Evolutionary conservation across 495 filamentous ascomycete species (phyloP).

Genomic region (Achaetomiella virescens): DNA sequence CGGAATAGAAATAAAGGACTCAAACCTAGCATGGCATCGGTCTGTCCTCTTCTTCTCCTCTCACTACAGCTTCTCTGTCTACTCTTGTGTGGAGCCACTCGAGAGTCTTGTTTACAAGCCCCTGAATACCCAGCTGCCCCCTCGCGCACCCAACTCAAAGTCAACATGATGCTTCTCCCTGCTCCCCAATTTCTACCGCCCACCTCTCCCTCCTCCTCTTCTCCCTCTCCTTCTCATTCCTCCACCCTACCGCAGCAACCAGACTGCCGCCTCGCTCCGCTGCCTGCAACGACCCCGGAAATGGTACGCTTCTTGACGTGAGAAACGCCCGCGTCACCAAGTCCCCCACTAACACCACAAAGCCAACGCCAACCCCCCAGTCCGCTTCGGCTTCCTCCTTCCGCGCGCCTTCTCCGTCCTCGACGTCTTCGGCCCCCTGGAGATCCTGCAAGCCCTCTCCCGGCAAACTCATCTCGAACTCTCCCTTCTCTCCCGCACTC

Average conservation of each 20-base stretch:
- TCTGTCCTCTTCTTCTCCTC: neutral
- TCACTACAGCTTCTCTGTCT: neutral
- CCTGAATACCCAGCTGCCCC: neutral
- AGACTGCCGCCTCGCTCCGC: neutral
- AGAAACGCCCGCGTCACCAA: neutral
- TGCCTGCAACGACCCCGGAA: neutral
- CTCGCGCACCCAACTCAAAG: neutral
- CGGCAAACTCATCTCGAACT: slow-evolving; percentile 29
- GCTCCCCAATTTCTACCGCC: neutral
- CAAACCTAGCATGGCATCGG: neutral
- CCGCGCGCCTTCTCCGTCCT: slow-evolving; percentile 27
- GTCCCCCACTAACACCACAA: neutral
- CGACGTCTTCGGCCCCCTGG: slow-evolving; percentile 52
- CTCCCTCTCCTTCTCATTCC: neutral
- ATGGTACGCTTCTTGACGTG: neutral
- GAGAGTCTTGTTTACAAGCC: too few species aligned
- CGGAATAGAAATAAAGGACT: neutral
- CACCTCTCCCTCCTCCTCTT: neutral
- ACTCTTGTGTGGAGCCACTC: too few species aligned
- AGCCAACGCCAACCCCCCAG: neutral
- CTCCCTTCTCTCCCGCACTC: slow-evolving; percentile 37
- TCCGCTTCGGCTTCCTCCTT: slow-evolving; percentile 22
- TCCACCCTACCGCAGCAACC: neutral
- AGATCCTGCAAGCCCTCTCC: slow-evolving; percentile 48
- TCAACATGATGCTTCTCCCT: neutral